Base-by-base conservation (phyloP, 2,329 filamentous ascomycete genomes). In the Passalora sequoiae region DNA sequence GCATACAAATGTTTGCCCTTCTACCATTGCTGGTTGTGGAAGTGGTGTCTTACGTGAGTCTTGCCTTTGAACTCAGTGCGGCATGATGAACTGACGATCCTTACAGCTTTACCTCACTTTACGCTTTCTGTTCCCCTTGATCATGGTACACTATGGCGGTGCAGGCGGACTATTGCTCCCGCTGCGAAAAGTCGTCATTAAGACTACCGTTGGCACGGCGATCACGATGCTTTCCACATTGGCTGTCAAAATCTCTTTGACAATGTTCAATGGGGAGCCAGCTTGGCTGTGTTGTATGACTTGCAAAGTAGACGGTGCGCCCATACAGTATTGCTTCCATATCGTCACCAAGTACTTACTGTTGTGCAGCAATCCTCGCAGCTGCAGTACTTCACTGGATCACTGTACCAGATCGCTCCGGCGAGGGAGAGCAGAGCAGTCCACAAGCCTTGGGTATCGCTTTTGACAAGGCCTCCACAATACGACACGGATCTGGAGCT, bases 281-380 rank as follows among this genome's bases (percentile, higher is more conserved):
- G 51, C 51, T 12, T 54, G 51, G 51, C 35, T 54, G 9, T 54
- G 51, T 38, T 51, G 49, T 29, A 41, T 54, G 51, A 51, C 46
- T 8, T 54, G 51, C 39, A 54, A 54, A 19, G 38, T 54, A n/a
- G 51, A 54, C 19, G 49, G 49, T 51, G 32, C 25, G 39, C 15
- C n/a, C 9, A 17, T 17, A 17, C 5, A 3, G 13, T 12, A 5
- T 4, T 22, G 10, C 7, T 5, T 19, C 10, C 12, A 5, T 3
- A n/a, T 10, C 10, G 13, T 17, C 9, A 19, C 22, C 28, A n/a
- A 32, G n/a, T 27, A 7, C 45, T 48, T 16, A 51, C 30, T 12
- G 12, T 21, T 4, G 22, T 17, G 13, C 20, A 51, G 51, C 45
- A 9, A 38, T 53, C 32, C 47, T 53, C 20, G 38, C 40, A 22